phyloP scores from a whole-genome alignment of 108 stramenopile genomes.

The Nitzschia sp. region DNA sequence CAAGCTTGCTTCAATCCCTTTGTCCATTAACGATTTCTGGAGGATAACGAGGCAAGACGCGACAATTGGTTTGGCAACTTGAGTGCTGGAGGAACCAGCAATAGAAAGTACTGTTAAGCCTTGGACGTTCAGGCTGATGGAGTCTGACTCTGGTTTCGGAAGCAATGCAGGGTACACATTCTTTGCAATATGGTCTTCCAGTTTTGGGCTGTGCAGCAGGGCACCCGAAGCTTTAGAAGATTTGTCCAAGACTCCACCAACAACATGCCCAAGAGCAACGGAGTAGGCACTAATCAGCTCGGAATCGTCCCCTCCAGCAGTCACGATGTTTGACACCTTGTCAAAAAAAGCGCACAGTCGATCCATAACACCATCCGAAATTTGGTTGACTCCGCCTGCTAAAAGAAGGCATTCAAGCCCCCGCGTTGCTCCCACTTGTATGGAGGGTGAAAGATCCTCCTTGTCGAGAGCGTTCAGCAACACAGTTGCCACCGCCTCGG shows the following conservation, averaged over 20 bases:
- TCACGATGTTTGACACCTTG: constrained; percentile 3
- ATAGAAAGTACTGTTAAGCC: constrained; percentile 21
- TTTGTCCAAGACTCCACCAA: constrained; percentile 15
- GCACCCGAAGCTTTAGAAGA: not conserved
- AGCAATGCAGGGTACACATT: constrained; percentile 11
- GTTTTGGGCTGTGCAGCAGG: not conserved
- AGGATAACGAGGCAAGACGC: constrained; percentile 7
- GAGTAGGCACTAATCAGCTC: constrained; percentile 5
- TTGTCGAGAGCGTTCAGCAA: constrained; percentile 29
- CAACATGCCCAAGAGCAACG: constrained; percentile 18
- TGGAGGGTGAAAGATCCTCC: constrained; percentile 9
- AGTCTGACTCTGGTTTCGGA: not conserved
- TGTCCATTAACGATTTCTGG: not conserved
- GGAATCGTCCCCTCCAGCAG: not conserved
- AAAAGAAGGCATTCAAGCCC: constrained; percentile 26
- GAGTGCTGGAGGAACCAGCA: constrained; percentile 12
- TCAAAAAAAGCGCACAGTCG: constrained; percentile 32
- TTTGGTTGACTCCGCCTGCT: not conserved
- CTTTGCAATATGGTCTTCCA: constrained; percentile 12
- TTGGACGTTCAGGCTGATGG: not conserved
- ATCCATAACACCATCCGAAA: constrained; percentile 12
- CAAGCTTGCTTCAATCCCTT: not conserved
- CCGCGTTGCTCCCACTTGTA: constrained; percentile 14
- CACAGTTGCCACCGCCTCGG: constrained; percentile 28
- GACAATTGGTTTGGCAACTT: constrained; percentile 19